Conservation (phyloP, 2,329 filamentous ascomycete species). For the Penicillium brasilianum region DNA sequence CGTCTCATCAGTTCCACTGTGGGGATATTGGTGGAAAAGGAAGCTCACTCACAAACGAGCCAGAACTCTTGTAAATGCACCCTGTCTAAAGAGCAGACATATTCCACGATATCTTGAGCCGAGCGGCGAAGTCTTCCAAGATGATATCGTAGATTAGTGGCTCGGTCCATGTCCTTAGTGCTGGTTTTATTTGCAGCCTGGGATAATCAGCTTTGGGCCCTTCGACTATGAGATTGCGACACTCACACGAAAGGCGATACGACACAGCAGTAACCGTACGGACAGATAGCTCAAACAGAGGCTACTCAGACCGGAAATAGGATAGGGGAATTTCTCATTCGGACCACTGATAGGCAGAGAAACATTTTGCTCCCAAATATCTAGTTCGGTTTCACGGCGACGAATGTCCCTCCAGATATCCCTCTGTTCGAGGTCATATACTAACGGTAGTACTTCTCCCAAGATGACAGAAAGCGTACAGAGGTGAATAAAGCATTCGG, state of each 20-base stretch:
- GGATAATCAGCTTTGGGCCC: background rate
- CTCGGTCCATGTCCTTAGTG: background rate
- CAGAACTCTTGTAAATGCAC: slow-evolving; percentile 4
- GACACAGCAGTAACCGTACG: background rate
- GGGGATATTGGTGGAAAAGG: background rate
- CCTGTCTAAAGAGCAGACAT: slow-evolving; percentile 3
- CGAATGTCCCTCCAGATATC: slow-evolving; percentile 9
- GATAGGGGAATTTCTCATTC: background rate
- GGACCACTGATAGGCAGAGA: background rate
- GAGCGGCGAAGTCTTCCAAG: slow-evolving; percentile 6
- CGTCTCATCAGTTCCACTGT: background rate
- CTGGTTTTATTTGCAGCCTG: slow-evolving; percentile 5
- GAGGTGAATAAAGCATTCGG: slow-evolving; percentile 6
- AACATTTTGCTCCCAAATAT: slow-evolving; percentile 2
- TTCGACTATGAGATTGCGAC: background rate
- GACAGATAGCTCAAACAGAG: slow-evolving; percentile 3
- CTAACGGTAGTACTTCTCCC: slow-evolving; percentile 2
- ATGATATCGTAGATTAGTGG: background rate
- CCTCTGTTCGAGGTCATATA: slow-evolving; percentile 4
- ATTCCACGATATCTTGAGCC: slow-evolving; percentile 5
- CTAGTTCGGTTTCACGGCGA: slow-evolving; percentile 3
- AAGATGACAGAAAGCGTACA: slow-evolving; percentile 6
- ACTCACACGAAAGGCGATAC: slow-evolving; percentile 7
- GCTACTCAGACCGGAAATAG: slow-evolving; percentile 1
- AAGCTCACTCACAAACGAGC: slow-evolving; percentile 1